Conservation (phyloP, 768 basidiomycete species). For the Ramaria rubella region DNA sequence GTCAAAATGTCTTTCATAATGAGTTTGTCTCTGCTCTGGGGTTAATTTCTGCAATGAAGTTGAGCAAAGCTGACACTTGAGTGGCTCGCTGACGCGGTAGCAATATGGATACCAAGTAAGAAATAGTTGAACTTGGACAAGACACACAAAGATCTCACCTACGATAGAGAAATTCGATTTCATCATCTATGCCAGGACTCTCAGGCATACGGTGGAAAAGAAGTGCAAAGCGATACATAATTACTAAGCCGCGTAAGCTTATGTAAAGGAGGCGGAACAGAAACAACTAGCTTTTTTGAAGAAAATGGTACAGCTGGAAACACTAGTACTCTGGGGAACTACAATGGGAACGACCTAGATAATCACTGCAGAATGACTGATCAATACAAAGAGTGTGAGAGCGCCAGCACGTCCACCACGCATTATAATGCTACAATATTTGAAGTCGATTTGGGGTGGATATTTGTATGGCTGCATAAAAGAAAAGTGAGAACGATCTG, state of each 20-base stretch:
- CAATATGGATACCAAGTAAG: not conserved
- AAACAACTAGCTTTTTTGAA: not conserved
- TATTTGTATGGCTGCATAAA: not conserved
- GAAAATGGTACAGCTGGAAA: conserved; percentile 7
- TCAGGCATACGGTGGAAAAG: not conserved
- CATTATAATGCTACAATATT: conserved; percentile 10
- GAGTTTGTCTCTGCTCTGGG: conserved; percentile 36
- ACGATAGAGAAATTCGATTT: conserved; percentile 17
- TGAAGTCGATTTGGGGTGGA: not conserved
- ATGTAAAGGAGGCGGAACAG: not conserved
- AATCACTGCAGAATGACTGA: not conserved
- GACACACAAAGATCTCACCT: not conserved
- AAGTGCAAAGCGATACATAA: not conserved
- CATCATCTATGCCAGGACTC: conserved; percentile 5
- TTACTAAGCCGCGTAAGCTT: not conserved
- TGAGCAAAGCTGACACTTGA: conserved; percentile 48
- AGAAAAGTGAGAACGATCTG: conserved; percentile 3
- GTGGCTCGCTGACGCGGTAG: conserved; percentile 7
- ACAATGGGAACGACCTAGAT: not conserved
- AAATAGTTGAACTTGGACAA: not conserved
- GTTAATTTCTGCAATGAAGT: conserved; percentile 34
- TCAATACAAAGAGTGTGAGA: conserved; percentile 9
- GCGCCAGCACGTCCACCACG: conserved; percentile 5
- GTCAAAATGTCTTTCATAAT: conserved; percentile 49
- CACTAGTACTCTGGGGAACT: not conserved